phyloP scores from a whole-genome alignment of 352 stramenopile genomes.

The Pythium pyrilobum region DNA sequence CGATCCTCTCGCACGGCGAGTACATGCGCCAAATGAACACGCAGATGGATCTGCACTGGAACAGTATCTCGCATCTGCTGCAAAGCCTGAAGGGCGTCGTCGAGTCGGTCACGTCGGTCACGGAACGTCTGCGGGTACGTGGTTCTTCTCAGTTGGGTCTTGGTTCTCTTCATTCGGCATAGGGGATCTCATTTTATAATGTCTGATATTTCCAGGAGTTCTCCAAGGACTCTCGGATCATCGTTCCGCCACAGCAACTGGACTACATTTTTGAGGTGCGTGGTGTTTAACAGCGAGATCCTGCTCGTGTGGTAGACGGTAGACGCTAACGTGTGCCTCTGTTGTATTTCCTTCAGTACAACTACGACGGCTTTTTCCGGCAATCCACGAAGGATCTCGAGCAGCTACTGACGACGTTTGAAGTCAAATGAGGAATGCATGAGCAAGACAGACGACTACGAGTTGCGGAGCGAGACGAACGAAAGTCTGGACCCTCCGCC shows the following conservation, averaged over 20 bases:
- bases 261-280: slow-evolving; percentile 89
- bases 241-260: slow-evolving; percentile 67
- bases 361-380: slow-evolving; percentile 82
- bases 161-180: too few relatives aligned
- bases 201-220: slow-evolving; percentile 68
- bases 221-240: slow-evolving; percentile 59
- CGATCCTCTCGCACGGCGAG: slow-evolving; percentile 75
- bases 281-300: background rate
- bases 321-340: too few relatives aligned
- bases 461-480: background rate
- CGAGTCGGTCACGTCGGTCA: slow-evolving; percentile 53
- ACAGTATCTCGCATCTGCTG: slow-evolving; percentile 78
- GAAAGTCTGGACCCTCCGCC: background rate
- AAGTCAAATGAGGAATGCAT: slow-evolving; percentile 21
- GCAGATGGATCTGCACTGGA: slow-evolving; percentile 84
- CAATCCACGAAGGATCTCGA: slow-evolving; percentile 75
- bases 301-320: background rate
- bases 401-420: slow-evolving; percentile 51
- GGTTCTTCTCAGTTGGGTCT: too few relatives aligned
- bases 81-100: slow-evolving; percentile 74
- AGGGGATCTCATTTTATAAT: too few relatives aligned
- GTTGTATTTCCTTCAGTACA: slow-evolving; percentile 42
- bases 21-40: slow-evolving; percentile 86
- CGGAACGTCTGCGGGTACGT: slow-evolving; percentile 62
- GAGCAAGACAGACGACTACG: background rate